Evolutionary conservation across 306 rosid species (phyloP).

Genomic region (Cucurbita maxima): DNA sequence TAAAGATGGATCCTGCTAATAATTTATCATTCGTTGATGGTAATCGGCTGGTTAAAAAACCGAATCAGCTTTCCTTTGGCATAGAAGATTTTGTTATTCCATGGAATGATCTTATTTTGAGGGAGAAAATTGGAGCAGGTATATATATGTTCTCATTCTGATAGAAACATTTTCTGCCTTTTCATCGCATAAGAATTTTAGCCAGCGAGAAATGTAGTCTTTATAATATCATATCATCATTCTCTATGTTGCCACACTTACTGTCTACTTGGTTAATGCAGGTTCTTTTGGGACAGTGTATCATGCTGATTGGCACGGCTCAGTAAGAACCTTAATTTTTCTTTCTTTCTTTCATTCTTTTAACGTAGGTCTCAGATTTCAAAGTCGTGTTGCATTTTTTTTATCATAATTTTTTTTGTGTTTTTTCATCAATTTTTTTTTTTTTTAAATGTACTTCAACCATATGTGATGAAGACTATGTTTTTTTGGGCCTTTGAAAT

Average conservation of each 20-base stretch:
- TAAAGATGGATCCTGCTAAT: constrained; percentile 28
- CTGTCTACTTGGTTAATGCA: constrained; percentile 27
- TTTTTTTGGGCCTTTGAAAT: background rate
- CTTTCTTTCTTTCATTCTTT: background rate
- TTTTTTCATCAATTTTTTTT: too few relatives aligned
- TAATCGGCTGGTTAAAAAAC: constrained; percentile 27
- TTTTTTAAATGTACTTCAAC: background rate
- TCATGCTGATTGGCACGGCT: constrained; percentile 94
- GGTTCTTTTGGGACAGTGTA: constrained; percentile 98
- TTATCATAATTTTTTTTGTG: too few relatives aligned
- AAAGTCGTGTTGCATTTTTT: background rate
- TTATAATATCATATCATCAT: background rate
- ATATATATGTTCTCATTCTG: constrained; percentile 2
- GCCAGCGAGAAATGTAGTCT: background rate
- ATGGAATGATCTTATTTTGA: constrained; percentile 63
- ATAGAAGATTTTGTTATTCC: constrained; percentile 67
- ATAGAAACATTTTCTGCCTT: background rate
- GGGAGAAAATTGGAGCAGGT: constrained; percentile 95
- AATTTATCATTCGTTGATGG: constrained; percentile 44
- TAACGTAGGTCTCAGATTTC: background rate
- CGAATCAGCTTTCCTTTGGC: constrained; percentile 42
- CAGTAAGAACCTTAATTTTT: constrained; percentile 37
- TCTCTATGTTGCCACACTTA: constrained; percentile 5
- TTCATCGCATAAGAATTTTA: background rate
- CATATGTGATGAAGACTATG: background rate